Evolutionary conservation across 202 grass and related monocot species (phyloP).

Genomic region (Hordeum pubiflorum): DNA sequence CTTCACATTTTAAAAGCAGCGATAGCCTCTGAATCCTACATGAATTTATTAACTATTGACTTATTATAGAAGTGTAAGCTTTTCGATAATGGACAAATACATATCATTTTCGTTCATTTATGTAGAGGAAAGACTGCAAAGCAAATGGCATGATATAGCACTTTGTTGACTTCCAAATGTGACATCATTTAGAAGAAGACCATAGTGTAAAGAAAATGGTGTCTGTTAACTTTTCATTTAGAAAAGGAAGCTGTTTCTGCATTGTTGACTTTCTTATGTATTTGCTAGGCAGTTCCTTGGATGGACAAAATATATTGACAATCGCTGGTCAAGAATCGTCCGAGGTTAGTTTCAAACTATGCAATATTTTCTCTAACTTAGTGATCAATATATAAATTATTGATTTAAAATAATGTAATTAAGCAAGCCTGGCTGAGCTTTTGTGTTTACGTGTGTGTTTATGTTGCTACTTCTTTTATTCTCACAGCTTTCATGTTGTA

Average conservation of each 20-base stretch:
- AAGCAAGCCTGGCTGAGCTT: neutral
- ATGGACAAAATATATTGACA: conserved; percentile 54
- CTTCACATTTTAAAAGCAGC: neutral
- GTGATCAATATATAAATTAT: neutral
- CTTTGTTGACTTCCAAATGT: no score
- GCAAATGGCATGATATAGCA: no score
- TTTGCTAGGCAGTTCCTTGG: conserved; percentile 26
- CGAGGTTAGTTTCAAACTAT: conserved; percentile 34
- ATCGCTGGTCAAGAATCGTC: conserved; percentile 67
- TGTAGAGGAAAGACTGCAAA: neutral
- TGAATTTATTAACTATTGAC: neutral
- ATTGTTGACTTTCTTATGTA: neutral
- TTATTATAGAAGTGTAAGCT: neutral
- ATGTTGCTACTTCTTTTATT: neutral
- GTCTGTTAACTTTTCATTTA: neutral
- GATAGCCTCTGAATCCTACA: neutral
- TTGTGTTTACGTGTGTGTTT: neutral
- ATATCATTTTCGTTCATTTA: neutral
- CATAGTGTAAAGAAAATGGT: neutral
- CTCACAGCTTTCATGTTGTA: conserved; percentile 11
- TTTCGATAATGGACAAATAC: neutral
- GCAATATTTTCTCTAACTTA: neutral
- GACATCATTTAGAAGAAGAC: neutral
- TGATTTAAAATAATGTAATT: neutral
- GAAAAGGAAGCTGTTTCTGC: neutral